Evolutionary conservation across 108 stramenopile genomes (phyloP).

Genomic region (Cyclostephanos tholiformis): DNA sequence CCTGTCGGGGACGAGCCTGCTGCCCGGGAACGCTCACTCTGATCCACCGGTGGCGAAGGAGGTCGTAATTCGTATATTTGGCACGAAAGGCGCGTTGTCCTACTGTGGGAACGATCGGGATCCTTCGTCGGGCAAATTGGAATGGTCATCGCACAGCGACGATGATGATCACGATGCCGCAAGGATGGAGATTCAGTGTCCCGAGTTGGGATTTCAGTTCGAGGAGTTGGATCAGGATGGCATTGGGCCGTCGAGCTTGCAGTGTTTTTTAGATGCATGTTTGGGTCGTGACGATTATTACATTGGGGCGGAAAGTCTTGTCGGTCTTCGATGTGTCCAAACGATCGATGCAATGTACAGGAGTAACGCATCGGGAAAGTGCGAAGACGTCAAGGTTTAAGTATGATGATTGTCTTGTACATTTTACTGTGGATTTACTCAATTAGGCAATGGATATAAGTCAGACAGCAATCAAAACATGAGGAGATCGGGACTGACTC

Average conservation of each 20-base stretch:
- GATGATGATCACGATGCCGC: not conserved
- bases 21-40: conserved; percentile 68
- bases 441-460: no score
- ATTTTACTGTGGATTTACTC: no score
- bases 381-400: conserved; percentile 20
- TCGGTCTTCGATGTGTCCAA: conserved; percentile 59
- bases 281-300: conserved; percentile 44
- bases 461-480: no score
- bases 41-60: conserved; percentile 67
- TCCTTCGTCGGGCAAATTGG: conserved; percentile 57
- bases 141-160: conserved; percentile 50
- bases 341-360: conserved; percentile 74
- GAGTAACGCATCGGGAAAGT: conserved; percentile 51
- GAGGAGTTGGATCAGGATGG: conserved; percentile 63
- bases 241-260: conserved; percentile 63
- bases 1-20: conserved; percentile 61
- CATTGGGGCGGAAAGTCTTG: conserved; percentile 56
- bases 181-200: conserved; percentile 31
- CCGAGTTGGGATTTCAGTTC: conserved; percentile 61
- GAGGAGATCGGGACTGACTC: no score
- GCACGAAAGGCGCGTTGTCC: conserved; percentile 49
- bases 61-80: conserved; percentile 64
- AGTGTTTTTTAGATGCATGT: conserved; percentile 63
- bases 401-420: not conserved
- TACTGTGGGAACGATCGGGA: conserved; percentile 57